Base-by-base conservation (phyloP, 129 eudicot genomes). In the Ambrosia artemisiifolia region DNA sequence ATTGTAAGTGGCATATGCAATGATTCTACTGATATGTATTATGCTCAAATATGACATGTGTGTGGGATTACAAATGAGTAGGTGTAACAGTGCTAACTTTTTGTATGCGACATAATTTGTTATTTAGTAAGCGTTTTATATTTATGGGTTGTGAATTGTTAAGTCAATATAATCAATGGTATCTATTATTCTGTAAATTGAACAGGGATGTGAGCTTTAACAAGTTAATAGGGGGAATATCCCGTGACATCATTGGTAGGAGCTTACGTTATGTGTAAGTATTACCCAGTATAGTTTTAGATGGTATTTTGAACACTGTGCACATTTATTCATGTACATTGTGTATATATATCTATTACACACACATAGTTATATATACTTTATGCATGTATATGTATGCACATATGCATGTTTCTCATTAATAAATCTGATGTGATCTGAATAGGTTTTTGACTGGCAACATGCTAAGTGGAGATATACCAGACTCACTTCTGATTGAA, bases 391-490 rank as follows among this genome's bases (percentile, higher is more conserved):
- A 55, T 55, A 0, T 28, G n/a, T 11, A 20, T 8, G 20, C 28
- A 19, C 19, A 54, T 19, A 19, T 18, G n/a, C 20, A 24, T 7
- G 35, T 55, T 55, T 55, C 62, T 55, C 13, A 55, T 55, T 55
- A 10, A 49, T 16, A 34, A 42, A 60, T 72, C 11, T 76, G 34
- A 49, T 71, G 60, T 67, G 66, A 19, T 76, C 42, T 63, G 24
- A 65, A 71, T 51, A 90, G 96, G 85, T 87, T 87, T 77, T 63
- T 87, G 63, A 74, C 87, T 12, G 87, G 87, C 28, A 90, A 90
- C 80, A 81, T 65, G 91, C 84, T 90, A 46, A 85, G 83, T 53
- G 95, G 96, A 73, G 79, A 81, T 34, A 55, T 90, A 65, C 96
- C 96, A 5, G 83, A 74, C 24, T 59, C 91, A 68, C 63, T 90